These are phyloP conservation scores for Trichoderma sp. DNA, from an alignment of 2,329 filamentous ascomycete genomes.

Conservation along the genomic window DNA sequence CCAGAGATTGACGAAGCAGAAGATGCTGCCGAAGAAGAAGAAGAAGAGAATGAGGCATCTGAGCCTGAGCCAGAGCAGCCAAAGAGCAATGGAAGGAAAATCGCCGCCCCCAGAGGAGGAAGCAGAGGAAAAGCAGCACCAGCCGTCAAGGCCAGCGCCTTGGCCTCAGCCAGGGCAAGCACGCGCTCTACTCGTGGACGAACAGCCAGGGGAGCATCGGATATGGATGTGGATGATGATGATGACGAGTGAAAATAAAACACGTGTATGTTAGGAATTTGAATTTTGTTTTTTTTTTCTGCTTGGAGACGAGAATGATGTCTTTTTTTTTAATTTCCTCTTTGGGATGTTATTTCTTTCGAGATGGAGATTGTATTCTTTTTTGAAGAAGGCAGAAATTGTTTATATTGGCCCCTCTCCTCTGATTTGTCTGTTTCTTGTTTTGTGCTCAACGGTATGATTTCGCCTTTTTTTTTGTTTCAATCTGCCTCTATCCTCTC, in stretches of 20 bases:
- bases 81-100: slow-evolving; percentile 37
- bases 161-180: slow-evolving; percentile 33
- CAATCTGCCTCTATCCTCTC: not conserved
- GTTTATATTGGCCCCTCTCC: slow-evolving; percentile 7
- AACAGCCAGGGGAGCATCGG: slow-evolving; percentile 36
- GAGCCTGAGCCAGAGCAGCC: slow-evolving; percentile 32
- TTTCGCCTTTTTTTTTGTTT: not conserved
- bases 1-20: slow-evolving; percentile 30
- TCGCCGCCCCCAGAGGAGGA: slow-evolving; percentile 33
- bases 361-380: slow-evolving; percentile 5
- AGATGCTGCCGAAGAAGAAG: slow-evolving; percentile 34
- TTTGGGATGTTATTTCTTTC: not conserved
- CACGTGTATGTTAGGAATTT: slow-evolving; percentile 21
- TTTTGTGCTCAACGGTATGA: not conserved
- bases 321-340: not conserved
- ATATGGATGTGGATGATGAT: slow-evolving; percentile 45
- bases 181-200: slow-evolving; percentile 36
- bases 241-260: slow-evolving; percentile 29
- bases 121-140: slow-evolving; percentile 33
- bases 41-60: slow-evolving; percentile 32
- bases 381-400: slow-evolving; percentile 2
- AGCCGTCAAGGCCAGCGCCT: slow-evolving; percentile 35
- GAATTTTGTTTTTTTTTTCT: not conserved
- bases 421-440: not conserved
- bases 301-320: slow-evolving; percentile 16